Percentiles rank a stretch among this genome's conserved stretches.
Evolutionary conservation across 2,329 filamentous ascomycete species (phyloP).

Genomic region (Cercospora janseana): DNA sequence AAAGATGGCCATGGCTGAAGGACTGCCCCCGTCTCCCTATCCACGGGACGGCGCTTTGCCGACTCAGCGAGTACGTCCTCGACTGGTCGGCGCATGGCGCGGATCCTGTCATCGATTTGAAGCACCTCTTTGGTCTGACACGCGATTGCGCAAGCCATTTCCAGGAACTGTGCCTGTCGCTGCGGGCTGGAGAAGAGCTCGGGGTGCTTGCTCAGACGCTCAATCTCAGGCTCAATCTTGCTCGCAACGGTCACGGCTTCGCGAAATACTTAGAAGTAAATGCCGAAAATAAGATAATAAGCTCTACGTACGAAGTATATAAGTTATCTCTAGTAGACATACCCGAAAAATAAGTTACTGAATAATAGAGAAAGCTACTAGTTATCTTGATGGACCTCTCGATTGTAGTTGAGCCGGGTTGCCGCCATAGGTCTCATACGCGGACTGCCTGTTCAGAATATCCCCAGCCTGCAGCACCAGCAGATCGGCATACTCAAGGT

Average conservation of each 20-base stretch:
- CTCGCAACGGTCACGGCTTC: constrained; percentile 8
- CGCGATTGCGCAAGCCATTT: background rate
- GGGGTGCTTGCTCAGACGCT: constrained; percentile 11
- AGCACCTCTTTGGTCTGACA: constrained; percentile 5
- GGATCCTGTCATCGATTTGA: background rate
- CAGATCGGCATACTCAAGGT: constrained; percentile 4
- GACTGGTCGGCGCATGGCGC: background rate
- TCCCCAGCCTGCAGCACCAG: background rate
- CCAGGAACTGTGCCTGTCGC: constrained; percentile 8
- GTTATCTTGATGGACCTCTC: background rate
- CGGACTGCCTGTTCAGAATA: background rate
- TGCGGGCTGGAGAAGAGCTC: constrained; percentile 12
- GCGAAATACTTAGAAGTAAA: too few relatives aligned
- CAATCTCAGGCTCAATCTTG: constrained; percentile 12
- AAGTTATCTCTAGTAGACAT: too few relatives aligned
- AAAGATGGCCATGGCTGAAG: constrained; percentile 12
- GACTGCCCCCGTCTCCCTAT: background rate
- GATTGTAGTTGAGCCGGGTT: constrained; percentile 11
- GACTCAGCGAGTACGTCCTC: constrained; percentile 4
- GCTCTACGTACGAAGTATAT: too few relatives aligned
- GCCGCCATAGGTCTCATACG: background rate
- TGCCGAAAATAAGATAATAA: too few relatives aligned
- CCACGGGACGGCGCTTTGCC: background rate
- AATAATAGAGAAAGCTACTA: too few relatives aligned
- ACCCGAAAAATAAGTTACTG: too few relatives aligned